Base-by-base conservation (phyloP, 176 grass and related monocot species). In the Carex kokanica region DNA sequence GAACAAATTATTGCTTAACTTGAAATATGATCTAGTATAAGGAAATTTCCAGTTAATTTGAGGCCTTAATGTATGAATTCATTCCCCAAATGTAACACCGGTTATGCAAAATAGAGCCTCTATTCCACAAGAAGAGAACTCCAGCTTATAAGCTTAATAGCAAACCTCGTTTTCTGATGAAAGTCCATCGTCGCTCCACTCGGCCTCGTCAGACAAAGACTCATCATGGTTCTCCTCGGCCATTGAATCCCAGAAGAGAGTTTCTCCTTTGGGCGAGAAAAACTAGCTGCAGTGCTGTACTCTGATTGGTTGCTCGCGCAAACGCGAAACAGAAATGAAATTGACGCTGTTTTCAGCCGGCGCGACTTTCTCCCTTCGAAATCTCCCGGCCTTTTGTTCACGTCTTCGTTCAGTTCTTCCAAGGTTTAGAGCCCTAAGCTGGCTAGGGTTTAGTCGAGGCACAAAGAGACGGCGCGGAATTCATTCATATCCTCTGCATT, bases 91-190 rank as follows among this genome's bases (percentile, higher is more conserved):
- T 5, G 7, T 20, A 59, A 59, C 56, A 59, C 56, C 18, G 5
- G 15, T 2, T 59, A 59, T n/a, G 56, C 56, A 59, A 21, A 61
- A 61, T 24, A 23, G 8, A 24, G 20, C 18, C 18, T 70, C 13
- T 21, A 70, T 74, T 13, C 38, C 38, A 74, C 36, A 45, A 36
- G 18, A 74, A 20, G 1, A 36, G 8, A 74, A 45, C 16, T 74
- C 16, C 21, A 8, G 32, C 29, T 18, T 4, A 40, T 24, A 51
- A 43, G 36, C 10, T 24, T 40, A 59, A 38, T 38, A 67, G 1
- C 80, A 24, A 27, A 82, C 80, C 80, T 82, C 78, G 31, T 59
- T 80, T 21, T 34, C 61, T 47, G 80, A 67, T 11, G 61, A 82
- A 51, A 66, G 1, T 31, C 52, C 60, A 82, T 82, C 80, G 61